Evolutionary conservation across 2,329 filamentous ascomycete species (phyloP).

Genomic region (Colletotrichum tropicicola): DNA sequence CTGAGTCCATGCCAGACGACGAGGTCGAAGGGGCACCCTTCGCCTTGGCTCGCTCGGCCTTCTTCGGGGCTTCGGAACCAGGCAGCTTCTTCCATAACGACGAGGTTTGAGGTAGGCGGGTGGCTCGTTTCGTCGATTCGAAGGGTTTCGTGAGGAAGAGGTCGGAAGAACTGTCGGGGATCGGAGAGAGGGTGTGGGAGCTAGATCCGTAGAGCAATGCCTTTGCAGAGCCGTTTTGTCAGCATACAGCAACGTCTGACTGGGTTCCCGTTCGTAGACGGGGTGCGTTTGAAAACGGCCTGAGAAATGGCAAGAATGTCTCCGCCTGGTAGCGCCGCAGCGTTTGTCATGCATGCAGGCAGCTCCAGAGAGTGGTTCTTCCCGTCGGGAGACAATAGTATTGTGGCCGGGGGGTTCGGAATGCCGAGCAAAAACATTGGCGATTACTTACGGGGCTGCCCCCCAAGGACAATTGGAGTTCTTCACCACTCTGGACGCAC

Average conservation of each 20-base stretch:
- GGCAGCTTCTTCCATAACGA: constrained; percentile 54
- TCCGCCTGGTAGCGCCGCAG: constrained; percentile 1
- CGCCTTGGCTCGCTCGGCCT: constrained; percentile 38
- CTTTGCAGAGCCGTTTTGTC: constrained; percentile 42
- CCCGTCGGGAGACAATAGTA: constrained; percentile 16
- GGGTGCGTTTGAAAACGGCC: not conserved
- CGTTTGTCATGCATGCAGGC: constrained; percentile 13
- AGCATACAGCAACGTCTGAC: not conserved
- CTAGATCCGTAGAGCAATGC: constrained; percentile 63
- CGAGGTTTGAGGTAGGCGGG: constrained; percentile 60
- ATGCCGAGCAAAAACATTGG: not conserved
- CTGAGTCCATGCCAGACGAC: constrained; percentile 55
- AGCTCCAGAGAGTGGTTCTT: not conserved
- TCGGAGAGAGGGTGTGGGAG: constrained; percentile 56
- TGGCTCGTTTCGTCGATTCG: constrained; percentile 54
- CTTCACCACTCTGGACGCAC: constrained; percentile 64
- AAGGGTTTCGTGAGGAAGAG: constrained; percentile 64
- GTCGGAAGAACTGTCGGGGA: constrained; percentile 60
- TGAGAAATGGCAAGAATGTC: not conserved
- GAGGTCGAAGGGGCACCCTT: constrained; percentile 42
- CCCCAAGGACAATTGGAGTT: constrained; percentile 66
- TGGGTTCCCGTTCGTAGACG: not conserved
- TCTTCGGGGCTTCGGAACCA: constrained; percentile 37
- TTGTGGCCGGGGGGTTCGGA: not conserved
- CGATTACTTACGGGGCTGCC: constrained; percentile 63